Percentiles rank a stretch among this genome's conserved stretches.
Evolutionary conservation across 345 rosid genomes (phyloP).

Genomic region (Salix koriyanagi): DNA sequence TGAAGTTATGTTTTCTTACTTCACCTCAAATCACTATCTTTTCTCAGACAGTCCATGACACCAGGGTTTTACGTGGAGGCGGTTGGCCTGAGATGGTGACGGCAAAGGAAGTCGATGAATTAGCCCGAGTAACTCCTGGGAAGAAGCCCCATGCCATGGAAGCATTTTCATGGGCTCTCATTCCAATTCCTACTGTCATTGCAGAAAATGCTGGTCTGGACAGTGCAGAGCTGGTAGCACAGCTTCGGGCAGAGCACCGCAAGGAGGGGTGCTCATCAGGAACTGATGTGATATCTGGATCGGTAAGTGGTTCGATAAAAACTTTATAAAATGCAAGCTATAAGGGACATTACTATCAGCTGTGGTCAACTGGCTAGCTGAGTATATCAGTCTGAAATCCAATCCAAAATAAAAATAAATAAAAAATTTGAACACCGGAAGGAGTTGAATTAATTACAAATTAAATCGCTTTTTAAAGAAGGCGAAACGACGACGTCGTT

Average conservation of each 20-base stretch:
- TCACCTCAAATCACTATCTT: no score
- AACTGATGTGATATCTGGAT: slow-evolving; percentile 87
- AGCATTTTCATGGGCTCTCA: slow-evolving; percentile 82
- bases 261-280: slow-evolving; percentile 74
- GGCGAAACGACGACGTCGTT: no score
- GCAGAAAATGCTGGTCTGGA: slow-evolving; percentile 98
- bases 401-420: no score
- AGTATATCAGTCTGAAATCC: no score
- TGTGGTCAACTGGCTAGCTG: no score
- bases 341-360: background rate
- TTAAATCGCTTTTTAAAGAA: no score
- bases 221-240: slow-evolving; percentile 91
- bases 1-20: no score
- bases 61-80: slow-evolving; percentile 89
- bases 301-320: slow-evolving; percentile 46
- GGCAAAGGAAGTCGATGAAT: slow-evolving; percentile 96
- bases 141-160: slow-evolving; percentile 98
- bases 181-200: slow-evolving; percentile 80
- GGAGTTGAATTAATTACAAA: no score
- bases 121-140: slow-evolving; percentile 91
- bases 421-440: no score
- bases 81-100: slow-evolving; percentile 99
- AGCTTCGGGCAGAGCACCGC: slow-evolving; percentile 96
- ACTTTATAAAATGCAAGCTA: background rate
- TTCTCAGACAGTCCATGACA: slow-evolving; percentile 84